These are phyloP conservation scores for Posidonia oceanica DNA, from an alignment of 116 monocot species.

Conservation along the genomic window DNA sequence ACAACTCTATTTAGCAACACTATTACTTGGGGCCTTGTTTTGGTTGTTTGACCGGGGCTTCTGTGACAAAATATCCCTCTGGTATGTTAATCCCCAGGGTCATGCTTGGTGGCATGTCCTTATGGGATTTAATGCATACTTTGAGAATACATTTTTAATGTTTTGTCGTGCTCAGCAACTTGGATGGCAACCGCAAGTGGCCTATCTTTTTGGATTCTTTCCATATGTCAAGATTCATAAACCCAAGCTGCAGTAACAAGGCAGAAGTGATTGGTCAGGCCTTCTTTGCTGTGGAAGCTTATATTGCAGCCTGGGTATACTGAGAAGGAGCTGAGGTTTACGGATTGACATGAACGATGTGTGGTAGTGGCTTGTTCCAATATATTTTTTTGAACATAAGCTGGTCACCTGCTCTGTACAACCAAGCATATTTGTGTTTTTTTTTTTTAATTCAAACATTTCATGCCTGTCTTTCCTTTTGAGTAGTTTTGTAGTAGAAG, in stretches of 20 bases:
- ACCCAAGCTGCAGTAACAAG: slow-evolving; percentile 36
- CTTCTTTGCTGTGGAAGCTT: no score
- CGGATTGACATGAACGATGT: neutral
- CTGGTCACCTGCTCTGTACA: neutral
- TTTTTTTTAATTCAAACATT: neutral
- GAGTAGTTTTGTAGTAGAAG: neutral
- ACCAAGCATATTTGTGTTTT: slow-evolving; percentile 3
- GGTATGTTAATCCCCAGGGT: slow-evolving; percentile 77
- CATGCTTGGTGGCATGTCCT: slow-evolving; percentile 87
- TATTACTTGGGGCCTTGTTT: slow-evolving; percentile 35
- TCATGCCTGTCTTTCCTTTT: neutral
- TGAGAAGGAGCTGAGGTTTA: slow-evolving; percentile 6
- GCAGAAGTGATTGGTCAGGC: neutral
- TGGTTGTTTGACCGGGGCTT: slow-evolving; percentile 56
- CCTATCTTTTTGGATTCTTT: slow-evolving; percentile 37
- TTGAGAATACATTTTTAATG: slow-evolving; percentile 76
- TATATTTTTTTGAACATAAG: neutral
- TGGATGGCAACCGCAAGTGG: slow-evolving; percentile 54
- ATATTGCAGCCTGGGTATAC: no score
- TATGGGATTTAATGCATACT: slow-evolving; percentile 85
- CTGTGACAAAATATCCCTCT: slow-evolving; percentile 43
- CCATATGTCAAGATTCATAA: slow-evolving; percentile 76
- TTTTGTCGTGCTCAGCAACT: slow-evolving; percentile 76
- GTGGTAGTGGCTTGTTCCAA: neutral
- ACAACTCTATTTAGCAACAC: slow-evolving; percentile 40